Base-by-base conservation (phyloP, 2,329 filamentous ascomycete species). In the Alternaria atra region DNA sequence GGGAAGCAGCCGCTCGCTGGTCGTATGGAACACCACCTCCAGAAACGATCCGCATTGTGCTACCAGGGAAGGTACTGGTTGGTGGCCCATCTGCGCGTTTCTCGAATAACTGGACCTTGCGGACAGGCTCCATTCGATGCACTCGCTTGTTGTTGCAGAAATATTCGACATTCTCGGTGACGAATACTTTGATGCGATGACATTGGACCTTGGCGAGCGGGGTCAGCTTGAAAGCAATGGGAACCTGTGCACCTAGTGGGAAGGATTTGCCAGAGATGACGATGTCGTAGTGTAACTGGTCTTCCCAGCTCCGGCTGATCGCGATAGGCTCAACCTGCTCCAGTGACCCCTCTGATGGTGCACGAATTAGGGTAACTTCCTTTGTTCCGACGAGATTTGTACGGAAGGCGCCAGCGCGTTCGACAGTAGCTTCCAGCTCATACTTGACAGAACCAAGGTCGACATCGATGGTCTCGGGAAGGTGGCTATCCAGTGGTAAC, bases 251-350 rank as follows among this genome's bases (percentile, higher is more conserved):
- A 15, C 94, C 94, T 20, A 97, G 86, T 0, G 94, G 92, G 61
- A 97, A 97, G 0, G 93, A 96, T 84, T 97, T 97, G 55, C 94
- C 94, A 1, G 93, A 97, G 55, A 97, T 97, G 75, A 97, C 90
- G 69, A 97, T 97, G 72, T 97, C 94, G 80, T 97, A 97, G 73
- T 96, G 93, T 32, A 97, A 83, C 73, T 97, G 94, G 69, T 97
- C 93, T 76, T 97, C 94, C 94, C 94, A 97, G 64, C 92, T 93
- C 20, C 94, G 86, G 66, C 91, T 94, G 73, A 97, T 97, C 10
- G 93, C 94, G 71, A 97, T 97, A 3, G 94, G 94, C 75, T 97
- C 94, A 27, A 93, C 90, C 78, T 93, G 93, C 78, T 97, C 94
- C 25, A 97, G 83, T 0, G 93, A 97, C 46, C 93, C 87, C 79